A percentile compares a stretch with the other conserved stretches of the same genome.
These are phyloP conservation scores for Flaveria sonorensis DNA, from an alignment of 129 eudicot genomes.

Conservation along the genomic window DNA sequence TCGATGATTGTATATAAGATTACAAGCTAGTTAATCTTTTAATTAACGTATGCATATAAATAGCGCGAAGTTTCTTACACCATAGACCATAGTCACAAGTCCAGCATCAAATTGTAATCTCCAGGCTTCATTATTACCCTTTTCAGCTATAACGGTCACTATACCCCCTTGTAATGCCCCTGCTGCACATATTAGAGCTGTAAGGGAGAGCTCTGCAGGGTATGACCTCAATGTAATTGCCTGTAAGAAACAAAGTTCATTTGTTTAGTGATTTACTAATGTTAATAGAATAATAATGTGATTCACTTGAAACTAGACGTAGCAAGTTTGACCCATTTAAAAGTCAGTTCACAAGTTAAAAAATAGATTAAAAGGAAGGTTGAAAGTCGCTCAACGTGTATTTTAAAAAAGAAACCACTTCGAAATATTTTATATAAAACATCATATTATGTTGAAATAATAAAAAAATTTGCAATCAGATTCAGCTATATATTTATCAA, in stretches of 20 bases:
- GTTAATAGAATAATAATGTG: neutral
- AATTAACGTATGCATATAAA: neutral
- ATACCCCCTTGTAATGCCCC: conserved; percentile 50
- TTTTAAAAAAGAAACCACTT: neutral
- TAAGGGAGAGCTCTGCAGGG: conserved; percentile 58
- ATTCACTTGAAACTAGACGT: neutral
- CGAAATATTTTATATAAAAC: neutral
- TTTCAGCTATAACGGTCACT: conserved; percentile 49
- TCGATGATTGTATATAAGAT: neutral
- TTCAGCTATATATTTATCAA: neutral
- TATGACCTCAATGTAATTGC: conserved; percentile 51
- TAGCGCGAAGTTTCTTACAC: conserved; percentile 40
- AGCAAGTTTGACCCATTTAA: neutral
- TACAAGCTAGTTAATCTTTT: neutral
- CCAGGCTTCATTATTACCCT: conserved; percentile 45
- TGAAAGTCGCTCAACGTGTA: neutral
- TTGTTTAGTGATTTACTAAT: conserved; percentile 1
- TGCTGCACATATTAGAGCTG: conserved; percentile 43
- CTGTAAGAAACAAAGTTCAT: conserved; percentile 25
- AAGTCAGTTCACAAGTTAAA: neutral
- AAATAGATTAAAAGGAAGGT: neutral
- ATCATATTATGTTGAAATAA: neutral
- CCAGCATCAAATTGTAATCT: conserved; percentile 44
- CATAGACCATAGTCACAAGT: conserved; percentile 52
- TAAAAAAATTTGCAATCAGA: neutral